Base-by-base conservation (phyloP, 768 basidiomycete genomes). In the Lanmaoa rubissima region DNA sequence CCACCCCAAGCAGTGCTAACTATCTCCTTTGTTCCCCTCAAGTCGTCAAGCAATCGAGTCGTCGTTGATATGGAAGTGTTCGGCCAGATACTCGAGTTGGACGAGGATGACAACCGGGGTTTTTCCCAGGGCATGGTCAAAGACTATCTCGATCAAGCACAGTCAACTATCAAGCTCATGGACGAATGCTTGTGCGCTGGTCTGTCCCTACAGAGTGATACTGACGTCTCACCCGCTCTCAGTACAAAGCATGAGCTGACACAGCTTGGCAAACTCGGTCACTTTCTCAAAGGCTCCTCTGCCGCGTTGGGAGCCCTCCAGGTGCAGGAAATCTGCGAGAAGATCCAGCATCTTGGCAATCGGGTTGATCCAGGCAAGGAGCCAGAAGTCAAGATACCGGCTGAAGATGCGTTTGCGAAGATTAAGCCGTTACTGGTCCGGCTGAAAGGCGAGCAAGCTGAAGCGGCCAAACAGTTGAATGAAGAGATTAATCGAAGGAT, bases 201-300 rank as follows among this genome's bases (percentile, higher is more conserved):
- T 47, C 51, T 53, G 51, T 52, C 62, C n/a, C 48, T 56, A 6
- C 55, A 53, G 53, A 17, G 55, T 60, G 41, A 53, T 31, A 14
- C 48, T 50, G 45, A 61, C 44, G 55, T 57, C 61, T 62, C 51
- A 69, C 45, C 38, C 45, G 32, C 35, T 35, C 19, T 48, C 70
- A 92, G 90, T 59, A 64, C 65, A 39, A 70, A 65, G 24, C 80
- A 85, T 59, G 81, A 94, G 61, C 81, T 96, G 11, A 61, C 65
- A 11, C 69, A 81, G 53, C 82, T 99, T 17, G 88, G 90, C 3
- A 74, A 76, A 17, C 79, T 89, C 11, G 97, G 95, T 0, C 96
- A 99, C 74, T 99, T 92, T 75, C 85, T 98, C 68, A 99, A 98
- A 73, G 96, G 96, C 46, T 98, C 95, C 3, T 96, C 94, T 13